A percentile compares a stretch with the other conserved stretches of the same genome.
These are phyloP conservation scores for Puccinellia tenuiflora DNA, from an alignment of 176 grass and related monocot genomes.

Conservation along the genomic window DNA sequence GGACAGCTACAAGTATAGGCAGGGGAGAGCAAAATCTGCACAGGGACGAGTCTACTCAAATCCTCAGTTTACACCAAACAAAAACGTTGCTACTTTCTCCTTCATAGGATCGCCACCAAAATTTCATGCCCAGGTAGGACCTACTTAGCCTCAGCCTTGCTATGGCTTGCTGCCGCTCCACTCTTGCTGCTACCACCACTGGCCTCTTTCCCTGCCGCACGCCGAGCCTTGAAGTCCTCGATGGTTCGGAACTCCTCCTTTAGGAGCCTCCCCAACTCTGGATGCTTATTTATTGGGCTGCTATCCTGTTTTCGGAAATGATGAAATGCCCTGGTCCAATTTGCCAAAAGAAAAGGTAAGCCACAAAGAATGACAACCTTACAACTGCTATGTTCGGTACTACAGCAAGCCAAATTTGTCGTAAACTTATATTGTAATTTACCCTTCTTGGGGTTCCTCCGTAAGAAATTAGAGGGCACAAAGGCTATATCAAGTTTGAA, in stretches of 20 bases:
- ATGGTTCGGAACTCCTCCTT: conserved; percentile 61
- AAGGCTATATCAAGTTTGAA: background rate
- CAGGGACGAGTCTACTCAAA: conserved; percentile 33
- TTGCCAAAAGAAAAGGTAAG: background rate
- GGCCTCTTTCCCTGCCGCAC: conserved; percentile 26
- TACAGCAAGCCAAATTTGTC: background rate
- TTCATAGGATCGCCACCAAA: conserved; percentile 35
- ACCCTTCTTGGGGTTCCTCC: background rate
- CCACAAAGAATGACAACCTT: background rate
- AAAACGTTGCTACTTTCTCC: conserved; percentile 32
- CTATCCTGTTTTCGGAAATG: conserved; percentile 55
- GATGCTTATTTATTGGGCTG: conserved; percentile 47
- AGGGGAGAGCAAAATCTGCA: conserved; percentile 60
- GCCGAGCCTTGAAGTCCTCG: conserved; percentile 50
- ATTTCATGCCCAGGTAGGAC: conserved; percentile 14
- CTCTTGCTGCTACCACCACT: conserved; percentile 2
- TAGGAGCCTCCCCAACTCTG: conserved; percentile 71
- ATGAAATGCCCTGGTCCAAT: conserved; percentile 86
- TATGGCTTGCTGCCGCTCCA: conserved; percentile 15
- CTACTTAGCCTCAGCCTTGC: conserved; percentile 38
- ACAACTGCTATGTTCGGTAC: background rate
- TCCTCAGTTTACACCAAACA: conserved; percentile 29
- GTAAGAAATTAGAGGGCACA: background rate
- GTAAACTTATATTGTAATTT: background rate
- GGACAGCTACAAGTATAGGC: conserved; percentile 27